Conservation (phyloP, 345 rosid genomes). For the Anacardium occidentale region DNA sequence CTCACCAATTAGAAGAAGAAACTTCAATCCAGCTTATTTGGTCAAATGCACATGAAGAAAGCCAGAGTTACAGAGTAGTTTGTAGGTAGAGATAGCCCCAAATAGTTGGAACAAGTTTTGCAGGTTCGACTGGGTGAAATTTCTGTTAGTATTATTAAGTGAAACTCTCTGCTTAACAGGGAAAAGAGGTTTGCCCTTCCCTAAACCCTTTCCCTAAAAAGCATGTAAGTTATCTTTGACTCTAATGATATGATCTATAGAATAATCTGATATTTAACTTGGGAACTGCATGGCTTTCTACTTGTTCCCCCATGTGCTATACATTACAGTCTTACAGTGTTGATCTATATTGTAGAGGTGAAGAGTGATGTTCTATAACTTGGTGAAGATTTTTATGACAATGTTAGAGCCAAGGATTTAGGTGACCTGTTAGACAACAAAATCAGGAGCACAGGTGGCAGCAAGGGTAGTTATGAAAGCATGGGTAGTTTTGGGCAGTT, state of each 20-base stretch:
- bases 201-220: neutral
- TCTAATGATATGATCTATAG: neutral
- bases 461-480: too few species aligned
- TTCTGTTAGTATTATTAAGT: neutral
- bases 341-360: neutral
- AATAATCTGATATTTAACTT: conserved; percentile 2
- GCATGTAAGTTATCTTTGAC: neutral
- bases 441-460: too few species aligned
- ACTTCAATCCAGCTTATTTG: neutral
- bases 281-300: neutral
- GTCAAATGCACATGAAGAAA: neutral
- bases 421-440: too few species aligned
- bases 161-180: conserved; percentile 1
- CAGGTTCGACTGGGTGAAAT: neutral
- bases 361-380: neutral
- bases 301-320: neutral
- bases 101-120: neutral
- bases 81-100: neutral
- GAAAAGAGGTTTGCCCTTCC: neutral
- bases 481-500: too few species aligned
- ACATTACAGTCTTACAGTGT: neutral
- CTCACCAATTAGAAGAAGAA: neutral
- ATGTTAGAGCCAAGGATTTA: neutral
- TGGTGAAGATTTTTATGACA: neutral
- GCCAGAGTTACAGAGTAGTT: neutral